Evolutionary conservation across 345 rosid genomes (phyloP).

Genomic region (Nasturtium officinale): DNA sequence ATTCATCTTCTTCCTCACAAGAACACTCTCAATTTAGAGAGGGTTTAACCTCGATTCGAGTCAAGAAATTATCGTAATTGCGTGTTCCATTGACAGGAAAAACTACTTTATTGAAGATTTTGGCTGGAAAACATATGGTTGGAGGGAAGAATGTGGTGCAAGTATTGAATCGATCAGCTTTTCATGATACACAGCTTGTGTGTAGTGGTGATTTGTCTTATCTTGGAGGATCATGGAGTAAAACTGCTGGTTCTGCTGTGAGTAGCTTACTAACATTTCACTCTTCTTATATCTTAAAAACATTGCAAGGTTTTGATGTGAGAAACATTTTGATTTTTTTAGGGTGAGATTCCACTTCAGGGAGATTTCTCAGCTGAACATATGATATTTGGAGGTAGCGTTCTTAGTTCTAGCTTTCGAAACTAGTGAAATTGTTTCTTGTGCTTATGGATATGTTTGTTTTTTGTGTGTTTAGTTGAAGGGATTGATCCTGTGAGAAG

Average conservation of each 20-base stretch:
- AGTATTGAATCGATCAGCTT: constrained; percentile 75
- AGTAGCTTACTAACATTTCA: constrained; percentile 37
- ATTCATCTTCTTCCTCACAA: not conserved
- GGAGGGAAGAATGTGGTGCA: constrained; percentile 89
- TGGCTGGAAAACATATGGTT: constrained; percentile 95
- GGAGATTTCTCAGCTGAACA: constrained; percentile 98
- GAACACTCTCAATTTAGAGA: not conserved
- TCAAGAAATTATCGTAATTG: not conserved
- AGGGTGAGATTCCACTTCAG: constrained; percentile 96
- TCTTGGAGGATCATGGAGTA: constrained; percentile 96
- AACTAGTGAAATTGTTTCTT: not conserved
- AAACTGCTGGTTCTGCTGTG: constrained; percentile 88
- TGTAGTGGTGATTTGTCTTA: constrained; percentile 91
- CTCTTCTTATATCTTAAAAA: constrained; percentile 1
- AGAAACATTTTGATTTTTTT: not conserved
- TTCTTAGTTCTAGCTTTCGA: constrained; percentile 7
- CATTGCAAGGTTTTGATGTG: not conserved
- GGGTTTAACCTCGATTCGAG: too few relatives aligned
- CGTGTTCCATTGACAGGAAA: constrained; percentile 50
- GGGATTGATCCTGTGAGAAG: constrained; percentile 87
- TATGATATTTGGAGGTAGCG: constrained; percentile 94
- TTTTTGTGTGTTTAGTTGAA: constrained; percentile 58
- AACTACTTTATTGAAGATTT: constrained; percentile 79
- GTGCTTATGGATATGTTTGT: constrained; percentile 8
- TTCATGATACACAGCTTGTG: constrained; percentile 90